phyloP scores from a whole-genome alignment of 495 filamentous ascomycete genomes.

The Viridothelium virens region DNA sequence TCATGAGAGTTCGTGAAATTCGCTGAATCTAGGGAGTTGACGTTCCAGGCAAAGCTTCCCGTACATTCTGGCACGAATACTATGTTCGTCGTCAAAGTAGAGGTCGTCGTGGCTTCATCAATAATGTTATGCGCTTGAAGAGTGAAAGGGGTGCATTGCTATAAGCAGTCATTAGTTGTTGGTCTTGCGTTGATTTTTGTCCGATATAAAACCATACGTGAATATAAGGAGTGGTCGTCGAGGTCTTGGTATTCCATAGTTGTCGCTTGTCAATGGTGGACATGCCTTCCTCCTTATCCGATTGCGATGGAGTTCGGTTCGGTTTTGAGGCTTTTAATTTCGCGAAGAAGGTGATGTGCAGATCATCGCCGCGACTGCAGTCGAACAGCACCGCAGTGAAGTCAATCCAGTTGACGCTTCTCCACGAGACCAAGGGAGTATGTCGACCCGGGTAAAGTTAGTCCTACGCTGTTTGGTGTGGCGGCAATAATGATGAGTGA shows the following conservation, averaged over 20 bases:
- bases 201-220: background rate
- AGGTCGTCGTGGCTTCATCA: slow-evolving; percentile 24
- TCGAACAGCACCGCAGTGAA: background rate
- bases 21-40: slow-evolving; percentile 24
- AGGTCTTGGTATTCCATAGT: background rate
- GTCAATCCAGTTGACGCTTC: too few relatives aligned
- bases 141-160: slow-evolving; percentile 38
- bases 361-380: background rate
- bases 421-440: background rate
- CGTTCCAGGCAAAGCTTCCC: slow-evolving; percentile 17
- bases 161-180: slow-evolving; percentile 15
- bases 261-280: slow-evolving; percentile 5
- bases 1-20: slow-evolving; percentile 52
- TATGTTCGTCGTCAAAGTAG: slow-evolving; percentile 35
- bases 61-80: slow-evolving; percentile 38
- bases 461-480: background rate
- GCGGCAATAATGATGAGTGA: background rate
- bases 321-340: background rate
- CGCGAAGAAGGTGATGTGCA: background rate
- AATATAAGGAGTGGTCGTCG: background rate
- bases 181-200: background rate
- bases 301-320: background rate
- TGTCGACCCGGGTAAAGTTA: background rate
- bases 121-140: slow-evolving; percentile 35
- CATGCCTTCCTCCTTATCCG: background rate